Evolutionary conservation across 2,329 filamentous ascomycete species (phyloP), one percentile per base, ranked within the genome.

Genomic region (Ophiostoma novo-ulmi): DNA sequence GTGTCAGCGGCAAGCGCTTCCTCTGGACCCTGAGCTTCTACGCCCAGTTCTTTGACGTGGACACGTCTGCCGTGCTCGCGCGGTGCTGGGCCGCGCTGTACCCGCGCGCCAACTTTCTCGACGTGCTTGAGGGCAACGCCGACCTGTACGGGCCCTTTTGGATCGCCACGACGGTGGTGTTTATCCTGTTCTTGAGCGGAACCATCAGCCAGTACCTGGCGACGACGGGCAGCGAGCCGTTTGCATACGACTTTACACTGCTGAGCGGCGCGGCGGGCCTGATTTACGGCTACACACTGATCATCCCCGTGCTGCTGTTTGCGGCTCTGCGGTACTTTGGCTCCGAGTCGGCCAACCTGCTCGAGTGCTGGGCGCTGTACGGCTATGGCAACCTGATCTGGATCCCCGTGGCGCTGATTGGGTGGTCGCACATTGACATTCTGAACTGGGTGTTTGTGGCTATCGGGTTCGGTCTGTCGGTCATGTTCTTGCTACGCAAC

Each of bases 31-130:
- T 98, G 73, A 88, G 89, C 71, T 99, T 97, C 84, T 99, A 99
- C 83, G 89, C 93, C 70, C 95, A 97, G 82, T 98, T 95, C 87
- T 99, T 99, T 82, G 95, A 99, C 78, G 94, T 99, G 74, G 95
- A 99, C 81, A 98, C 95, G 1, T 89, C 87, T 72, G 92, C 95
- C 69, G 94, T 99, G 26, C 82, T 97, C 70, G 85, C 89, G 77
- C 91, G 95, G 75, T 98, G 95, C 81, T 89, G 89, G 80, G 91
- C 93, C 1, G 90, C 94, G n/a, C 83, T 98, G 55, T 97, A 91
- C 80, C 95, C 95, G 65, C 89, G 93, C 73, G 90, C 90, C 71
- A 97, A 97, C 83, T 99, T 99, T 81, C 89, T 99, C 74, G 95
- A 99, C 78, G 93, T 98, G 48, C 86, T 99, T 38, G 95, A 99